Evolutionary conservation across 495 filamentous ascomycete species (phyloP).

Genomic region (Clohesyomyces aquaticus): DNA sequence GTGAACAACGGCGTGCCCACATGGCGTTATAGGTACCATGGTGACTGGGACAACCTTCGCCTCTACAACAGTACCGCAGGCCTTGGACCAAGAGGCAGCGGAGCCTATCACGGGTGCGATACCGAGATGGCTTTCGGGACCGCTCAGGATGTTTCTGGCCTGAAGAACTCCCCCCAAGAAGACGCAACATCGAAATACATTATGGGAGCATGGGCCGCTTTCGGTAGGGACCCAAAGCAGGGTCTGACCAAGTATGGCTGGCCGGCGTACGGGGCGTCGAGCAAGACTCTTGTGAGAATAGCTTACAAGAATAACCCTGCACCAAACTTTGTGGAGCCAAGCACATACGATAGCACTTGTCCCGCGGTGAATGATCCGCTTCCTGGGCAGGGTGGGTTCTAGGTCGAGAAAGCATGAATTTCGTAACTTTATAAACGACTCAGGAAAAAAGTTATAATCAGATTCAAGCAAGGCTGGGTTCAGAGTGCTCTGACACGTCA

Average conservation of each 20-base stretch:
- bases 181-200: slow-evolving; percentile 27
- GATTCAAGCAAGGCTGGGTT: background rate
- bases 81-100: slow-evolving; percentile 17
- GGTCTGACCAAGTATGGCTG: slow-evolving; percentile 30
- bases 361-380: slow-evolving; percentile 19
- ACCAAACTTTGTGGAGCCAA: slow-evolving; percentile 21
- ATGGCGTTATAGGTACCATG: slow-evolving; percentile 25
- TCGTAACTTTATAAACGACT: background rate
- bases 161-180: slow-evolving; percentile 19
- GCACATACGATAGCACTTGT: slow-evolving; percentile 28
- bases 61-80: slow-evolving; percentile 20
- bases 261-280: slow-evolving; percentile 11
- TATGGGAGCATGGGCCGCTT: slow-evolving; percentile 33
- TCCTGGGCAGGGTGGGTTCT: slow-evolving; percentile 25
- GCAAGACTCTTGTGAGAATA: background rate
- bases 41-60: slow-evolving; percentile 34
- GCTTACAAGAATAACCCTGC: background rate
- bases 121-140: slow-evolving; percentile 34
- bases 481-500: no score
- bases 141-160: slow-evolving; percentile 21
- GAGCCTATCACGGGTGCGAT: slow-evolving; percentile 34
- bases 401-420: background rate
- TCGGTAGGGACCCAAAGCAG: slow-evolving; percentile 21
- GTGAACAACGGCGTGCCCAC: slow-evolving; percentile 3
- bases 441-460: background rate